Evolutionary conservation across 225 moss, liverwort and hornwort genomes (phyloP), one percentile per base, ranked within the genome.

Genomic region (Rhytidiadelphus loreus): DNA sequence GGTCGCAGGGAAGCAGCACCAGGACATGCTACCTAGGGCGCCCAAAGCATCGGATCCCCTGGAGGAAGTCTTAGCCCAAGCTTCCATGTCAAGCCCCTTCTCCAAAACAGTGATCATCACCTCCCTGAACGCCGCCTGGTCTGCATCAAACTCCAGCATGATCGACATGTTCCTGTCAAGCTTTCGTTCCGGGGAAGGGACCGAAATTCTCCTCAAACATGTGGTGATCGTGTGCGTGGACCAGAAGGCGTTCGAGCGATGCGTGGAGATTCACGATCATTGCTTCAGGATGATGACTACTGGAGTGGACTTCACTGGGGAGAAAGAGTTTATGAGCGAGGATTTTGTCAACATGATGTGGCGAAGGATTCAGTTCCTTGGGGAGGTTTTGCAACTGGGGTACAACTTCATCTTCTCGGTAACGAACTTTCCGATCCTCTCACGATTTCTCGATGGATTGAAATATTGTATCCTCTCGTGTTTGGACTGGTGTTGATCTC

Each of bases 291-390:
- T 98, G 87, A 90, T 81, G 52, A 96, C 95, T 22, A 78, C 81
- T 17, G 96, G 96, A 29, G 91, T 95, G 3, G 92, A 98, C 44
- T 96, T 95, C 37, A 84, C 92, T 16, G 92, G 88, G 5, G 96
- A 96, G 90, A 95, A 95, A 84, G 70, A 12, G 59, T 98, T 95
- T 85, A 96, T 98, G 98, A 92, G 92, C 73, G 82, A 46, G 63
- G 97, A 95, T 81, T 98, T 94, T n/a, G 35, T 98, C 87, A 93
- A 86, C 56, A 95, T 98, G 98, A 96, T 96, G 96, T 96, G 97
- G 97, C 93, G 96, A 72, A 90, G 97, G 50, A 93, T 98, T 48
- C 88, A 96, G 44, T 96, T 98, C 56, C 71, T 96, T 77, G 92
- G 96, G 75, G 91, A 91, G 71, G 93, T 98, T 53, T 90, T 98